Evolutionary conservation across 768 basidiomycete species (phyloP).

Genomic region (Panaeolus papilionaceus): DNA sequence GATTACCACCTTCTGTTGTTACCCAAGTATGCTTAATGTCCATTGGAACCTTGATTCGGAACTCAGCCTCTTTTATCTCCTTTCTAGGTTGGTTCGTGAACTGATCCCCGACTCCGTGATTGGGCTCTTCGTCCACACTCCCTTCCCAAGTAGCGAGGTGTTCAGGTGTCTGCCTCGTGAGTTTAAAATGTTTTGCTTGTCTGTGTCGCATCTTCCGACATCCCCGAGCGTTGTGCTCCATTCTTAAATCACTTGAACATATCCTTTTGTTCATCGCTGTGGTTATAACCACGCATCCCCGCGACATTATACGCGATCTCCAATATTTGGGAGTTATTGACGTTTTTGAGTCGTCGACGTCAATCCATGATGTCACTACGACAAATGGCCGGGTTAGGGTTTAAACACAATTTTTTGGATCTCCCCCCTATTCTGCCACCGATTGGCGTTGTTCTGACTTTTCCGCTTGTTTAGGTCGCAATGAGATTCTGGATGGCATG

Average conservation of each 20-base stretch:
- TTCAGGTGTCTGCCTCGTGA: slow-evolving; percentile 91
- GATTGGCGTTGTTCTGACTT: neutral
- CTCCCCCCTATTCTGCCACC: neutral
- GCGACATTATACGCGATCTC: neutral
- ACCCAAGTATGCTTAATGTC: slow-evolving; percentile 52
- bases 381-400: neutral
- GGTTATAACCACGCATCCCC: no score
- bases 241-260: neutral
- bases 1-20: slow-evolving; percentile 97
- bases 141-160: slow-evolving; percentile 96
- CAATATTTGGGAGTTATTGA: neutral
- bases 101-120: slow-evolving; percentile 71
- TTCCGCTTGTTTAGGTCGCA: slow-evolving; percentile 58
- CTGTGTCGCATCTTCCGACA: neutral
- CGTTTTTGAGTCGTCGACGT: neutral
- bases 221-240: neutral
- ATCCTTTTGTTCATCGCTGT: neutral
- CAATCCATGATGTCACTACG: neutral
- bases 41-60: neutral
- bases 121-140: slow-evolving; percentile 96
- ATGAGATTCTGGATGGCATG: slow-evolving; percentile 97
- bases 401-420: neutral
- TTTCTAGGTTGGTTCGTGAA: slow-evolving; percentile 69
- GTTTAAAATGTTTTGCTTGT: slow-evolving; percentile 34
- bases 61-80: slow-evolving; percentile 17